Conservation (phyloP, 805 yeast species). For the Scheffersomyces coipomensis region DNA sequence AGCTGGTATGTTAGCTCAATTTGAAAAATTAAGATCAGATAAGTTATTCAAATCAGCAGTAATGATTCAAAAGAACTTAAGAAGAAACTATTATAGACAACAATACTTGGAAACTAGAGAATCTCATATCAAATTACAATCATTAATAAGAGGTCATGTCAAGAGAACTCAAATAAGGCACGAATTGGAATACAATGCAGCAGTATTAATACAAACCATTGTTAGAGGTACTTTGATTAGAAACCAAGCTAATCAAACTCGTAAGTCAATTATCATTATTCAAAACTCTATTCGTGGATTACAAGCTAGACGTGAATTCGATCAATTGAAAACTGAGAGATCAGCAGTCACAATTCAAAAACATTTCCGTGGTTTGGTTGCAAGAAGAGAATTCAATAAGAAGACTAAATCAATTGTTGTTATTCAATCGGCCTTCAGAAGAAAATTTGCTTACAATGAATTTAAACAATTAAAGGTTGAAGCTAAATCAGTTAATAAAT, state of each 20-base stretch:
- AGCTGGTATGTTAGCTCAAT: slow-evolving; percentile 92
- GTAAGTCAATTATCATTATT: slow-evolving; percentile 37
- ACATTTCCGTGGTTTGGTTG: slow-evolving; percentile 63
- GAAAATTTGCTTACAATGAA: slow-evolving; percentile 68
- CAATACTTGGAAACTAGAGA: slow-evolving; percentile 53
- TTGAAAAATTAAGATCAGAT: slow-evolving; percentile 82
- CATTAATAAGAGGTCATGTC: slow-evolving; percentile 60
- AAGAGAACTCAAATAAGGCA: slow-evolving; percentile 54
- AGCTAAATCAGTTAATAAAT: slow-evolving; percentile 86
- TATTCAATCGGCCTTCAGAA: slow-evolving; percentile 77
- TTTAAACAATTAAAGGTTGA: slow-evolving; percentile 70
- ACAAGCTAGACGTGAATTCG: slow-evolving; percentile 51
- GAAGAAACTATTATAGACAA: slow-evolving; percentile 62
- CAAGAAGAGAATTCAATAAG: slow-evolving; percentile 51
- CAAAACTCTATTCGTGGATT: slow-evolving; percentile 53
- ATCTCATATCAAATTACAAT: slow-evolving; percentile 58
- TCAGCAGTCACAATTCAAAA: slow-evolving; percentile 78
- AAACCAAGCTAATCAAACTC: slow-evolving; percentile 29
- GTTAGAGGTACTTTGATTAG: slow-evolving; percentile 56
- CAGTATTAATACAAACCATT: slow-evolving; percentile 67
- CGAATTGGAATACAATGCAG: slow-evolving; percentile 60
- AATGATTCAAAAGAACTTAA: slow-evolving; percentile 79
- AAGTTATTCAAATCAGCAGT: slow-evolving; percentile 78
- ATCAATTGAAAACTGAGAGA: slow-evolving; percentile 48
- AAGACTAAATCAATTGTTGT: slow-evolving; percentile 57